These are phyloP conservation scores for Lineolata rhizophorae DNA, from an alignment of 495 filamentous ascomycete genomes.

Conservation along the genomic window DNA sequence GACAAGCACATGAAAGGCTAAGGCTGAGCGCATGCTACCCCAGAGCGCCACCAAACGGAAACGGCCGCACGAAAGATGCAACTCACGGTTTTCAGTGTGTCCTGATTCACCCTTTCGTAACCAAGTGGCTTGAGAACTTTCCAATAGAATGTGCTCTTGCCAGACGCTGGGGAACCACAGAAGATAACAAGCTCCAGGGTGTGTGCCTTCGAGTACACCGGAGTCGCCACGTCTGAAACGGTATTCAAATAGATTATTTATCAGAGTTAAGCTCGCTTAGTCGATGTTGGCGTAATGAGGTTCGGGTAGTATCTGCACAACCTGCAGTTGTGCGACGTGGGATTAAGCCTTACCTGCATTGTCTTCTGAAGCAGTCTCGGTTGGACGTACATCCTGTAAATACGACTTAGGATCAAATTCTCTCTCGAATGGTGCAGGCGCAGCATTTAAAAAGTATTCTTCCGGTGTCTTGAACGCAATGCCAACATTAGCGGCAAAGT, in stretches of 20 bases:
- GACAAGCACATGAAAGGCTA: too few relatives aligned
- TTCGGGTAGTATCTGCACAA: too few relatives aligned
- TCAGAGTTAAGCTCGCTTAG: too few relatives aligned
- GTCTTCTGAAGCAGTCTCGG: too few relatives aligned
- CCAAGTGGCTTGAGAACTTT: conserved; percentile 52
- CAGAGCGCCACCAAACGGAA: too few relatives aligned
- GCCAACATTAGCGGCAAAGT: conserved; percentile 64
- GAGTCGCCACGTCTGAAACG: background rate
- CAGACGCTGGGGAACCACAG: conserved; percentile 70
- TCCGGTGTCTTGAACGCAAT: conserved; percentile 73
- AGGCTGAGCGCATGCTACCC: too few relatives aligned
- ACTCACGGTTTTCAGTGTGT: conserved; percentile 56
- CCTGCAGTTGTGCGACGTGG: conserved; percentile 6
- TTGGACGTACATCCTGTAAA: conserved; percentile 14
- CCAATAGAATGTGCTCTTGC: conserved; percentile 84
- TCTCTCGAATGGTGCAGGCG: conserved; percentile 35
- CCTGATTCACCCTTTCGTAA: conserved; percentile 79
- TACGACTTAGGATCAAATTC: conserved; percentile 44
- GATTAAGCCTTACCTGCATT: conserved; percentile 19
- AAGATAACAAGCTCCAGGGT: conserved; percentile 59
- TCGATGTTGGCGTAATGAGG: too few relatives aligned
- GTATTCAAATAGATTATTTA: too few relatives aligned
- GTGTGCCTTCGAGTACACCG: conserved; percentile 36
- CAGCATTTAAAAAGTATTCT: conserved; percentile 60
- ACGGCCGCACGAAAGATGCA: too few relatives aligned